Base-by-base conservation (phyloP, 2,329 filamentous ascomycete genomes). In the Claviceps lovelessii region DNA sequence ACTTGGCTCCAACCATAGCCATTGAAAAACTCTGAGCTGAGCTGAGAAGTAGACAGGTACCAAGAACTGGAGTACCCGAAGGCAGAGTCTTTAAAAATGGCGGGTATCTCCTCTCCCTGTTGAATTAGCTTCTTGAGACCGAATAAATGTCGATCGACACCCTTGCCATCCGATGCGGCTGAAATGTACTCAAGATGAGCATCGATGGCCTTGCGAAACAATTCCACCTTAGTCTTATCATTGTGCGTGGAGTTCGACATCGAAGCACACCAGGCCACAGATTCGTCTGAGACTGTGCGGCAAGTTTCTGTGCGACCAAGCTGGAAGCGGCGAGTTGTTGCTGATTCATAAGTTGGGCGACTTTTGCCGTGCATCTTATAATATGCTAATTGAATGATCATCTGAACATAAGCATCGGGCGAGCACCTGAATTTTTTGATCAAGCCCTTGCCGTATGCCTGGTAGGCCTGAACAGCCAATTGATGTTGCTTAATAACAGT, bases 371-470 rank as follows among this genome's bases (percentile, higher is more conserved):
- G 95, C 88, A 98, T 96, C 75, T 97, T 97, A 79, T 85, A 85
- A 78, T 98, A 98, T 44, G 93, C 93, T 53, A 97, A 83, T 72
- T 98, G 93, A 69, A 98, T 98, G 69, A 96, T 76, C 89, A 98
- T 93, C 73, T 98, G 93, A 46, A 97, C 90, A 70, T 94, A 98
- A 37, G 91, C 93, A 65, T 98, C 94, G 35, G 93, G 93, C 31
- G 88, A 94, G 81, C 88, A 95, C 75, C 90, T 94, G 83, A 98
- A 97, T 73, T 95, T 94, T 83, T 98, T 98, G 78, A 98, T 97
- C 58, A 98, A 76, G 31, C 89, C 90, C 76, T 98, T 98, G 69
- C 93, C 93, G 70, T 98, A 98, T 63, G 85, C 91, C 72, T 97
- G 90, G 76, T 94, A 98, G 33, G 90, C 87, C 70, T 97, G 91